Evolutionary conservation across 2,329 filamentous ascomycete species (phyloP), one percentile per base, ranked within the genome.

Genomic region (Botrytis aclada): DNA sequence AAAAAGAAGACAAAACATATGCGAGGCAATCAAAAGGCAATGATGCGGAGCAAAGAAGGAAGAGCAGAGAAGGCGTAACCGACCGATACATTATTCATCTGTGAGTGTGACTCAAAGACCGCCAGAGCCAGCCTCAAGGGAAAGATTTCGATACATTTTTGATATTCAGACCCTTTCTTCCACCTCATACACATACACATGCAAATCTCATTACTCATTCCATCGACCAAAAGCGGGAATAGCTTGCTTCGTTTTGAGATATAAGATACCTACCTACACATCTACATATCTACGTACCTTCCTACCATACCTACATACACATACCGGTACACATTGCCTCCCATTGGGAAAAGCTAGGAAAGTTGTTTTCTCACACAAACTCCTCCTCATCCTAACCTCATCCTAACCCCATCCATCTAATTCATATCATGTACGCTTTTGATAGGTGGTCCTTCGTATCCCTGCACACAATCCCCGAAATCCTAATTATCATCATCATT

Each of bases 401-500:
- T 66, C 32, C 32, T 66, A 66, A 37, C 12, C 63, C 20, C 61
- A 63, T 54, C 51, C 51, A 18, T 37, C 32, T 18, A 20, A n/a
- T n/a, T 6, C 29, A 47, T 37, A 37, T 37, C 29, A 34, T 29
- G 51, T 47, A 66, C 45, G 39, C 37, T 39, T 51, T 20, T 51
- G 29, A 66, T 37, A 51, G 32, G 63, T 51, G 63, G 45, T 12
- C 10, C 45, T 51, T 29, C 20, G 45, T 37, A 66, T 66, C 64
- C 64, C 64, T 66, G 64, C 22, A 29, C 32, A 39, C 32, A 66
- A 54, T 65, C 64, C 64, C 64, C 64, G 64, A 54, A 39, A 47
- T 64, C 41, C 41, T 43, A 34, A 45, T 34, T 43, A 34, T 47
- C 41, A 64, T 45, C 39, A 61, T 61, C 58, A 39, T 37, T 58